Evolutionary conservation across 2,329 filamentous ascomycete genomes (phyloP), one percentile per base, ranked within the genome.

Genomic region (Lasiodiplodia gonubiensis): DNA sequence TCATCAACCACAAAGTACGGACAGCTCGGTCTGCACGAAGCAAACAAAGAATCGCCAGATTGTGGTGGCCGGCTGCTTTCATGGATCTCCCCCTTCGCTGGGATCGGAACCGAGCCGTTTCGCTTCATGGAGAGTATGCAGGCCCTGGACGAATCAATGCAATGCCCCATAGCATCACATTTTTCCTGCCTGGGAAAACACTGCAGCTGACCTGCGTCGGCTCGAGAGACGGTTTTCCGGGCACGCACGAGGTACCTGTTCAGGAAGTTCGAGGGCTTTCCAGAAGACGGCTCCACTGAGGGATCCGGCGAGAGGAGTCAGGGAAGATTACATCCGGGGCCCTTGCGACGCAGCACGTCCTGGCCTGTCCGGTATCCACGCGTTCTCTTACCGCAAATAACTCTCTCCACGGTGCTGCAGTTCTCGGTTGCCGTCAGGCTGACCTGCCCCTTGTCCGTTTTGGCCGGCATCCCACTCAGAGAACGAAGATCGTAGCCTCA

Each of bases 381-480:
- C 59, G n/a, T 37, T 51, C 21, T 5, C n/a, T 33, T 5, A 18
- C 27, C 57, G 57, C 7, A 61, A 18, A 11, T 51, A 11, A 25
- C 46, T 27, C 30, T 30, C 25, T 51, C 46, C n/a, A 35, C 25
- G 30, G 27, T 48, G 46, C 46, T 37, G 37, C 35, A 30, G 46
- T 37, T 35, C 42, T 27, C 53, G 53, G 53, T n/a, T 25, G 39
- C n/a, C n/a, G 30, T 30, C 25, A 51, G 76, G 67, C 79, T 77
- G 14, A 25, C 16, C n/a, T 63, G 30, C 59, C 59, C 57, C 59
- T 51, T n/a, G 42, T 63, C 59, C 27, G 59, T 18, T 25, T 63
- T 46, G 59, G 59, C 59, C 42, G 46, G 25, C 23, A 30, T 25
- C 42, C 27, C 27, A 14, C 14, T 18, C 57, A 49, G 42, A 33